phyloP scores from a whole-genome alignment of 805 yeast species.

The Starmerella sp. region DNA sequence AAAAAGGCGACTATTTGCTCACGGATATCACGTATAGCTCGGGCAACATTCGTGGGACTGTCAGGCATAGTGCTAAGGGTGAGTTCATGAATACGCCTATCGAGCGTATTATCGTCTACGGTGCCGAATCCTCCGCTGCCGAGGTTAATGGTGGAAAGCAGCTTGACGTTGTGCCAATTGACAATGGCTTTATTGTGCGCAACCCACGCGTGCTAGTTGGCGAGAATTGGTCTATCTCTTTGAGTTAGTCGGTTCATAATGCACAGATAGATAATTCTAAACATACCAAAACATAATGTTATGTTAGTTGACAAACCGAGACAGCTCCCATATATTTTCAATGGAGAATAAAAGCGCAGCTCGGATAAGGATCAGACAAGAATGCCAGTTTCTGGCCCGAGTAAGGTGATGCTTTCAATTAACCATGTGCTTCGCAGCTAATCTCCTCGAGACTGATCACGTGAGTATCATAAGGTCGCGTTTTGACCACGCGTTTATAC shows the following conservation, averaged over 20 bases:
- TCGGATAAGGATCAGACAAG: no score
- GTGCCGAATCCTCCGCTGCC: slow-evolving; percentile 28
- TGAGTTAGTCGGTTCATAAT: neutral
- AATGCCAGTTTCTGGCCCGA: no score
- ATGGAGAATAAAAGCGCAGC: no score
- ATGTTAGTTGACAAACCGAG: no score
- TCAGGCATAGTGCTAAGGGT: slow-evolving; percentile 9
- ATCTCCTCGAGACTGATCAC: no score
- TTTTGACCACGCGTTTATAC: neutral
- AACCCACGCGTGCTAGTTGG: slow-evolving; percentile 42
- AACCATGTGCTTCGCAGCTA: no score
- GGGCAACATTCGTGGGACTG: slow-evolving; percentile 18
- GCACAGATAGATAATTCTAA: neutral
- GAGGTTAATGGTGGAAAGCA: neutral
- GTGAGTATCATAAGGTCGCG: neutral
- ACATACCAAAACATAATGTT: neutral
- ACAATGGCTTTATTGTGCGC: slow-evolving; percentile 31
- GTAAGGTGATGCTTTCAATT: no score
- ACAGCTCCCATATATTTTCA: no score
- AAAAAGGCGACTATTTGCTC: slow-evolving; percentile 39
- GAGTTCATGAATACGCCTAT: slow-evolving; percentile 11
- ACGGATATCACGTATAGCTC: slow-evolving; percentile 32
- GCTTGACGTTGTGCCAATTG: slow-evolving; percentile 12
- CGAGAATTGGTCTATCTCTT: slow-evolving; percentile 37
- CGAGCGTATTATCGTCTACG: slow-evolving; percentile 24